Conservation (phyloP, 2,329 filamentous ascomycete genomes). For the Chaetomium strumarium region DNA sequence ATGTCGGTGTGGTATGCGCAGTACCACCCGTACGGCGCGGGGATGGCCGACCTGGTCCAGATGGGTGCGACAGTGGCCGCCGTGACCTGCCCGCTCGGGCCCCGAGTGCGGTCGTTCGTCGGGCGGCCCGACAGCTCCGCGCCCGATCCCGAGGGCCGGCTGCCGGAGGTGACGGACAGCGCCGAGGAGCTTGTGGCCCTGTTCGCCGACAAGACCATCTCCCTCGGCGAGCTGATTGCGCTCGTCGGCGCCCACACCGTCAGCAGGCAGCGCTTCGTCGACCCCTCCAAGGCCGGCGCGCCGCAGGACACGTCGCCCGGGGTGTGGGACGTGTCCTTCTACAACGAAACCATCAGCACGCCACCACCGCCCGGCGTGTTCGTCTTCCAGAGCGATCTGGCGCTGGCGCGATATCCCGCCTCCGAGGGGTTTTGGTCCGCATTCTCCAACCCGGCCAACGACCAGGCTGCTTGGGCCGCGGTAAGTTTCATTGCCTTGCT, state of each 20-base stretch:
- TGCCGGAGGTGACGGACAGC: background rate
- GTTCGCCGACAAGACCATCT: slow-evolving; percentile 11
- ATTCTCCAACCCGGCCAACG: background rate
- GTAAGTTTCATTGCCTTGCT: background rate
- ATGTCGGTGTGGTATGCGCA: slow-evolving; percentile 1
- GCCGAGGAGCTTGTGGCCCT: slow-evolving; percentile 6
- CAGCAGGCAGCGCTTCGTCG: slow-evolving; percentile 6
- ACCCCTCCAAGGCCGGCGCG: background rate
- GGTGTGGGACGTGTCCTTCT: slow-evolving; percentile 9
- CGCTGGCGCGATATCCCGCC: background rate
- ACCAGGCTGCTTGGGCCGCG: slow-evolving; percentile 1
- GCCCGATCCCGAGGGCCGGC: background rate
- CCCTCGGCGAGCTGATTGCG: slow-evolving; percentile 6
- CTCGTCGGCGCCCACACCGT: slow-evolving; percentile 13
- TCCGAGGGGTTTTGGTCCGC: background rate
- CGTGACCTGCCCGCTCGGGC: slow-evolving; percentile 11
- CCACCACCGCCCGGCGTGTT: slow-evolving; percentile 2
- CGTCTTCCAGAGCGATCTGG: slow-evolving; percentile 7
- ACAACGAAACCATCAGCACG: slow-evolving; percentile 4
- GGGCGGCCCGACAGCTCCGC: slow-evolving; percentile 3
- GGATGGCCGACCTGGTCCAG: slow-evolving; percentile 15
- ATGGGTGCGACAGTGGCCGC: slow-evolving; percentile 7
- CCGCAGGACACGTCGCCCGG: slow-evolving; percentile 13
- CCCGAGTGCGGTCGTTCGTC: slow-evolving; percentile 9
- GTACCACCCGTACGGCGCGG: slow-evolving; percentile 1